Evolutionary conservation across 2,329 filamentous ascomycete genomes (phyloP), one percentile per base, ranked within the genome.

Genomic region (Fusarium protoensiforme): DNA sequence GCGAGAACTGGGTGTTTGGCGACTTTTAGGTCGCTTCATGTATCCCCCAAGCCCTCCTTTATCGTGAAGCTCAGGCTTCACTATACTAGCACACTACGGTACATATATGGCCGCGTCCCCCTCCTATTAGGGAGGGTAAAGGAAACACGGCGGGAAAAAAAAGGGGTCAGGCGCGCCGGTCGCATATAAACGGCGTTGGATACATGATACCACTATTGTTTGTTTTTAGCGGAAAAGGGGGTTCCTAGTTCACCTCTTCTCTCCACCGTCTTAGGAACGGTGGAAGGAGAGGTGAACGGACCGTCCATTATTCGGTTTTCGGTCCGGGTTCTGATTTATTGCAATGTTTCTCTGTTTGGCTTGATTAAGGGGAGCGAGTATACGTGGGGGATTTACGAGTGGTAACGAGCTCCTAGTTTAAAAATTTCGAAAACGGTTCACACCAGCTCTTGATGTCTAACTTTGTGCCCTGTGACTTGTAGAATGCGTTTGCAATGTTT

Each of bases 161-260:
- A 29, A 35, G 38, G 59, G 66, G 38, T 35, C 29, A 67, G 75
- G 65, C 67, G 69, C 67, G 68, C 71, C 72, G 68, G 72, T 63
- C 73, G 72, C 75, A 78, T 74, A 75, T 67, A 68, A 29, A 77
- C 65, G 76, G 76, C 75, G 76, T 78, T 78, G 76, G 75, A 78
- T 78, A 77, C 61, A 75, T 71, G 72, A 77, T 77, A 78, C 75
- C 75, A 77, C 61, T 74, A 27, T 48, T 48, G 43, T 48, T 75
- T 72, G 59, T 68, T 63, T 24, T 64, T 68, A 36, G 65, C 62
- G 35, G 18, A 53, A 61, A 54, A 24, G 51, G 31, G 54, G 36
- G 31, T 18, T 22, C 35, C 41, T 24, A 11, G 35, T 38, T n/a
- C 24, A 27, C 64, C 9, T 33, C 48, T 43, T 16, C n/a, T 24